A percentile compares a stretch with the other conserved stretches of the same genome.
Conservation (phyloP, 495 filamentous ascomycete genomes). For the Alectoria sarmentosa region DNA sequence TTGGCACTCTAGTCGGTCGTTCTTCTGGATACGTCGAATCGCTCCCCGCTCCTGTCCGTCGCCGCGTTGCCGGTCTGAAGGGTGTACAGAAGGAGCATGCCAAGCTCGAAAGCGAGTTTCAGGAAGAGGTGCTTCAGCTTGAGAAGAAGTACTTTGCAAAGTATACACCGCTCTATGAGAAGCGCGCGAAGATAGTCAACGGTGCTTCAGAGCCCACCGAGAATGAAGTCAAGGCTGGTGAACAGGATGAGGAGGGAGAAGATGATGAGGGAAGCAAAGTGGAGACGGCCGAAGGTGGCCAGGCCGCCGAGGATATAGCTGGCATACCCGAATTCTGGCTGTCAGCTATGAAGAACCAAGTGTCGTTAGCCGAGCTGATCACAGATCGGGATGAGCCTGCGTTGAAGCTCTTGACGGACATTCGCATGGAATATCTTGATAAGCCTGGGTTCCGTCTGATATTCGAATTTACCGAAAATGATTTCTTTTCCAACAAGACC, state of each 20-base stretch:
- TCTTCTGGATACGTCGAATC: slow-evolving; percentile 98
- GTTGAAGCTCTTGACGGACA: slow-evolving; percentile 83
- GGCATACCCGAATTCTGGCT: slow-evolving; percentile 99
- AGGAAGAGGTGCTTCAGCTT: slow-evolving; percentile 93
- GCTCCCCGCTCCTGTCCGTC: slow-evolving; percentile 77
- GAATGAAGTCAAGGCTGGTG: slow-evolving; percentile 75
- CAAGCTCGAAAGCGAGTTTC: slow-evolving; percentile 95
- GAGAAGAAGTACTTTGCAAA: slow-evolving; percentile 99
- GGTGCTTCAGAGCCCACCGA: slow-evolving; percentile 80
- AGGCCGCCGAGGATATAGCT: slow-evolving; percentile 48
- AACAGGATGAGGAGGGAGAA: slow-evolving; percentile 66
- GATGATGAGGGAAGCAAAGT: slow-evolving; percentile 44
- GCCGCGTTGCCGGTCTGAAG: slow-evolving; percentile 89
- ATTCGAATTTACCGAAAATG: slow-evolving; percentile 93
- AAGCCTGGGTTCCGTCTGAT: slow-evolving; percentile 96
- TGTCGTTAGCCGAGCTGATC: slow-evolving; percentile 94
- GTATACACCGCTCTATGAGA: slow-evolving; percentile 95
- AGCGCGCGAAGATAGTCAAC: slow-evolving; percentile 90
- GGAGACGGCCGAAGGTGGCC: slow-evolving; percentile 31
- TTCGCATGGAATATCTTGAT: slow-evolving; percentile 98
- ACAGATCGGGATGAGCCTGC: slow-evolving; percentile 93
- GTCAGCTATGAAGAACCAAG: slow-evolving; percentile 98
- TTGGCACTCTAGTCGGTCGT: slow-evolving; percentile 84
- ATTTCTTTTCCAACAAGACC: slow-evolving; percentile 93
- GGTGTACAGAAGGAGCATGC: slow-evolving; percentile 98